Evolutionary conservation across 1,139 yeast species (phyloP).

Genomic region (Yamadazyma friedrichii): DNA sequence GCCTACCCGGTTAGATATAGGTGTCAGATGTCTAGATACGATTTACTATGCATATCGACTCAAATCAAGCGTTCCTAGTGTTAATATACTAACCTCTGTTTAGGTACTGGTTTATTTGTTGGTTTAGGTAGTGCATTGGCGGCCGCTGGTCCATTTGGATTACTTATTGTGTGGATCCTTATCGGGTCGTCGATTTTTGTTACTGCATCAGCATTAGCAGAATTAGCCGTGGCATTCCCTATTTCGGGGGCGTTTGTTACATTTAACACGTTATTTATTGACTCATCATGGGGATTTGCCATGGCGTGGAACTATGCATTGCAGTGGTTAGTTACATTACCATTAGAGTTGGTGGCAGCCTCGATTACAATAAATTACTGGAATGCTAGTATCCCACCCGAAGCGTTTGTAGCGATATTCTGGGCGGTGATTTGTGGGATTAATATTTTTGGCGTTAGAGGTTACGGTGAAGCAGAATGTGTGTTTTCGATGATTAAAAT

Average conservation of each 20-base stretch:
- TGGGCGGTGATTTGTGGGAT: slow-evolving; percentile 28
- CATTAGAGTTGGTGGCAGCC: slow-evolving; percentile 41
- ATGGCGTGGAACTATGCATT: slow-evolving; percentile 45
- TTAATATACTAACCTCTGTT: slow-evolving; percentile 4
- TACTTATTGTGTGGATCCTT: slow-evolving; percentile 31
- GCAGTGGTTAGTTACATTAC: slow-evolving; percentile 39
- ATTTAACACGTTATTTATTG: slow-evolving; percentile 35
- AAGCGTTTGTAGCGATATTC: slow-evolving; percentile 31
- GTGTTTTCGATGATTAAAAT: slow-evolving; percentile 31
- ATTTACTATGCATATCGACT: too few relatives aligned
- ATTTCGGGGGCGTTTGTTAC: slow-evolving; percentile 41
- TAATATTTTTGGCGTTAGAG: slow-evolving; percentile 35
- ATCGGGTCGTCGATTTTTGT: slow-evolving; percentile 32
- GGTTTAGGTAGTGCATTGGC: slow-evolving; percentile 32
- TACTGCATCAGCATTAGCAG: slow-evolving; percentile 36
- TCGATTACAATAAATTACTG: slow-evolving; percentile 34
- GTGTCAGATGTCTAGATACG: too few relatives aligned
- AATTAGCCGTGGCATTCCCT: slow-evolving; percentile 40
- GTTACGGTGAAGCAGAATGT: slow-evolving; percentile 38
- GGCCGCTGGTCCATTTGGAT: slow-evolving; percentile 38
- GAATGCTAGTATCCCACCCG: slow-evolving; percentile 26
- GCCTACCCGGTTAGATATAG: too few relatives aligned
- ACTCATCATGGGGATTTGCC: slow-evolving; percentile 38
- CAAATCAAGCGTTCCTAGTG: too few relatives aligned
- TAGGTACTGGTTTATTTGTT: slow-evolving; percentile 35